A percentile compares a stretch with the other conserved stretches of the same genome.
These are phyloP conservation scores for Dothiorella sarmentorum DNA, from an alignment of 2,329 filamentous ascomycete genomes.

Conservation along the genomic window DNA sequence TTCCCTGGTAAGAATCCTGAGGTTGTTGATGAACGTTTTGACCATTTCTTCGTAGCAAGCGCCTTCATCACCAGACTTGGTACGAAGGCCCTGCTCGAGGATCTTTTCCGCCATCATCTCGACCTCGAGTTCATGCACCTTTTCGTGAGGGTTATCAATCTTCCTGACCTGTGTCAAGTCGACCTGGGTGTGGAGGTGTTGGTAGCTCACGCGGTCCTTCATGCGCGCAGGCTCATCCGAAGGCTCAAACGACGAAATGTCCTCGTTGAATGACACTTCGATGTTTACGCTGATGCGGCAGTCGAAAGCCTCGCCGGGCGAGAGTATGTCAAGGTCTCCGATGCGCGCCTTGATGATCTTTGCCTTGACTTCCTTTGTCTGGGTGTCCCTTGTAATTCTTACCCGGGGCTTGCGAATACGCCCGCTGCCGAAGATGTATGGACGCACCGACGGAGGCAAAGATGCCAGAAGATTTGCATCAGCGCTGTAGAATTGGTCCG, in stretches of 20 bases:
- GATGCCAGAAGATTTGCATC: conserved; percentile 17
- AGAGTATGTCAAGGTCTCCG: conserved; percentile 80
- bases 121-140: conserved; percentile 78
- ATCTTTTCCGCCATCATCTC: conserved; percentile 65
- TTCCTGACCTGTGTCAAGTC: conserved; percentile 86
- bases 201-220: conserved; percentile 91
- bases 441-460: conserved; percentile 50
- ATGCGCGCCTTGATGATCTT: conserved; percentile 92
- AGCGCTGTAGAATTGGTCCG: conserved; percentile 69
- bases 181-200: conserved; percentile 77
- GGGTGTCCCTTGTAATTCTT: conserved; percentile 69
- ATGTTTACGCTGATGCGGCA: conserved; percentile 93
- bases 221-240: conserved; percentile 55
- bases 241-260: conserved; percentile 47
- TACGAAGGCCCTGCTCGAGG: conserved; percentile 61
- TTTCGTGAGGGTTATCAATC: conserved; percentile 47
- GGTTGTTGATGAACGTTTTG: conserved; percentile 71
- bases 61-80: conserved; percentile 47
- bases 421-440: conserved; percentile 8
- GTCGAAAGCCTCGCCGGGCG: conserved; percentile 74
- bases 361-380: conserved; percentile 64
- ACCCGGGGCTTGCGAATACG: conserved; percentile 27
- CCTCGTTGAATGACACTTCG: conserved; percentile 72
- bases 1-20: conserved; percentile 50
- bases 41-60: conserved; percentile 63